Evolutionary conservation across 768 basidiomycete species (phyloP).

Genomic region (Boletus reticuloceps): DNA sequence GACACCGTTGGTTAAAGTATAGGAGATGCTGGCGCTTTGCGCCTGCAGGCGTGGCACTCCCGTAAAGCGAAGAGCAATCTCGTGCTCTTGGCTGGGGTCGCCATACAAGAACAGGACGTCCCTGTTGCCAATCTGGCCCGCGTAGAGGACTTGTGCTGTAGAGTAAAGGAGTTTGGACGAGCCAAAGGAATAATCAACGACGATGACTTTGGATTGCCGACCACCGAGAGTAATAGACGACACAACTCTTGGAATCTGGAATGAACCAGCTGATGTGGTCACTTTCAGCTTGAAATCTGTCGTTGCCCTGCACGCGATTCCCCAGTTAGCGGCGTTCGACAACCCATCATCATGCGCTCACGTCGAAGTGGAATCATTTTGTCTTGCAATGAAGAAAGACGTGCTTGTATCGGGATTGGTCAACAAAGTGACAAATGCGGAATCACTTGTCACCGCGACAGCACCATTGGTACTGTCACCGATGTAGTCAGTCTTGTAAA

Average conservation of each 20-base stretch:
- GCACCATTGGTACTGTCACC: slow-evolving; percentile 56
- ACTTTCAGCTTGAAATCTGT: slow-evolving; percentile 61
- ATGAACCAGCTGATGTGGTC: slow-evolving; percentile 45
- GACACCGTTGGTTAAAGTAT: slow-evolving; percentile 20
- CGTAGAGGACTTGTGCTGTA: slow-evolving; percentile 71
- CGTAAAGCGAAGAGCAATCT: slow-evolving; percentile 44
- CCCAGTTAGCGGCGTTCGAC: not conserved
- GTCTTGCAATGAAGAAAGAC: slow-evolving; percentile 70
- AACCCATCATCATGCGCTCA: slow-evolving; percentile 31
- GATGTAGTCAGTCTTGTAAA: slow-evolving; percentile 77
- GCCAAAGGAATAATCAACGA: slow-evolving; percentile 74
- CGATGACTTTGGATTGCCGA: slow-evolving; percentile 70
- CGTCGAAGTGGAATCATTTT: slow-evolving; percentile 65
- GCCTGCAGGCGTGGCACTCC: slow-evolving; percentile 44
- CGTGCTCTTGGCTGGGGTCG: slow-evolving; percentile 52
- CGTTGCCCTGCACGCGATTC: slow-evolving; percentile 12
- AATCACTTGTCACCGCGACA: slow-evolving; percentile 40
- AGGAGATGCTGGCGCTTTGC: slow-evolving; percentile 25
- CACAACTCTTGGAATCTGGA: slow-evolving; percentile 57
- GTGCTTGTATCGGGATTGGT: slow-evolving; percentile 65
- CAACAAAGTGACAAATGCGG: slow-evolving; percentile 59
- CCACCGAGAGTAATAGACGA: slow-evolving; percentile 59
- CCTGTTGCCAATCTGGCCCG: slow-evolving; percentile 56
- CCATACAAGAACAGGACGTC: slow-evolving; percentile 67
- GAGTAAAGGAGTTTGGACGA: slow-evolving; percentile 60